phyloP scores from a whole-genome alignment of 495 filamentous ascomycete species.

The Lepraria neglecta region DNA sequence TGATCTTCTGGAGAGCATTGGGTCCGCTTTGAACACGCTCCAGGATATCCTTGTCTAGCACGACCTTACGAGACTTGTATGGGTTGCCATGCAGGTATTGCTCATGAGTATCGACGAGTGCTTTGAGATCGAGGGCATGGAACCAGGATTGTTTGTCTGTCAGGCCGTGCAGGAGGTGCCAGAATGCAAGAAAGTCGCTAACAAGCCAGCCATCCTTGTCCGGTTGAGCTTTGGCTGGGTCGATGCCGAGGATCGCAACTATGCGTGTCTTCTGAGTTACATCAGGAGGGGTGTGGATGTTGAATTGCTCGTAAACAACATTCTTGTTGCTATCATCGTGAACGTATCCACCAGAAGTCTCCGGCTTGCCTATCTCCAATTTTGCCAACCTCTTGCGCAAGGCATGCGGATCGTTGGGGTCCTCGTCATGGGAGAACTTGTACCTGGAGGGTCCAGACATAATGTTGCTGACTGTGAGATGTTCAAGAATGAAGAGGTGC shows the following conservation, averaged over 20 bases:
- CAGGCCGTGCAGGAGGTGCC: slow-evolving; percentile 27
- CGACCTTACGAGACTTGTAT: slow-evolving; percentile 26
- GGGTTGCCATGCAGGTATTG: slow-evolving; percentile 29
- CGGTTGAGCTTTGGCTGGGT: slow-evolving; percentile 18
- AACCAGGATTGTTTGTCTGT: slow-evolving; percentile 28
- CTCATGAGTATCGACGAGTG: slow-evolving; percentile 24
- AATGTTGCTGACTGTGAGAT: too few species aligned
- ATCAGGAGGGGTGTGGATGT: slow-evolving; percentile 24
- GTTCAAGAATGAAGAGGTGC: too few species aligned
- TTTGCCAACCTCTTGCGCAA: not conserved
- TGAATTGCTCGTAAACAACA: slow-evolving; percentile 2
- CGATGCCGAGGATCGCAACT: slow-evolving; percentile 29
- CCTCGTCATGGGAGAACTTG: not conserved
- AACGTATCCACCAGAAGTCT: not conserved
- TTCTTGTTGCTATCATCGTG: not conserved
- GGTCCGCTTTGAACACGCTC: slow-evolving; percentile 16
- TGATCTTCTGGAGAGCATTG: slow-evolving; percentile 8
- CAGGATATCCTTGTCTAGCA: slow-evolving; percentile 26
- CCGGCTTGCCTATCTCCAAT: not conserved
- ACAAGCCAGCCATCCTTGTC: slow-evolving; percentile 29
- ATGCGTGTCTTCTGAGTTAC: slow-evolving; percentile 26
- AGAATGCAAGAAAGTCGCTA: slow-evolving; percentile 31
- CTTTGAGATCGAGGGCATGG: slow-evolving; percentile 23
- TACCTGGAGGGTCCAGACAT: too few species aligned
- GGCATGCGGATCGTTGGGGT: not conserved